Conservation (phyloP, 306 rosid species). For the Fragaria vesca region DNA sequence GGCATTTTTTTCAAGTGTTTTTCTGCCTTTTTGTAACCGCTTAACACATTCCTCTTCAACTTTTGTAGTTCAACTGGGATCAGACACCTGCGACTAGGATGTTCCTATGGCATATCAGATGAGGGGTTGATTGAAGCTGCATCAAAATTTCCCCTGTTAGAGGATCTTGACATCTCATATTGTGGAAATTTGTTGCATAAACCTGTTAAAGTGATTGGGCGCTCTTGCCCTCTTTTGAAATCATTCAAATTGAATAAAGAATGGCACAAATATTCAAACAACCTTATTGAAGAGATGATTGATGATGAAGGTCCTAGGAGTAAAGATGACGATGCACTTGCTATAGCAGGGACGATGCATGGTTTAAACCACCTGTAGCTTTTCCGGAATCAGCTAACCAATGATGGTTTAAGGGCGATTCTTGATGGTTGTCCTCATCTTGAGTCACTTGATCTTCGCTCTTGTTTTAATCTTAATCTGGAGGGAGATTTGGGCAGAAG, state of each 20-base stretch:
- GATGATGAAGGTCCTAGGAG: neutral
- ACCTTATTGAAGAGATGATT: neutral
- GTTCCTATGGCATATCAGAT: neutral
- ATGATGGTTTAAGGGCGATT: constrained; percentile 51
- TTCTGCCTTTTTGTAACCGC: neutral
- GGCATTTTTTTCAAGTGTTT: neutral
- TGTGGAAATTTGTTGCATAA: neutral
- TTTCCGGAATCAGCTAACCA: constrained; percentile 42
- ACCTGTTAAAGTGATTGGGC: neutral
- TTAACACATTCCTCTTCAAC: neutral
- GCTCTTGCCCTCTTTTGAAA: neutral
- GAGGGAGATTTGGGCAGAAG: constrained; percentile 30
- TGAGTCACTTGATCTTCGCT: constrained; percentile 53
- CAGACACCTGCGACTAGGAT: neutral
- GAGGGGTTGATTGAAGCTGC: neutral
- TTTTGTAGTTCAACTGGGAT: neutral
- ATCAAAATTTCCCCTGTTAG: neutral
- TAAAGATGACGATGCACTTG: constrained; percentile 42
- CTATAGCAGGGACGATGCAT: constrained; percentile 51
- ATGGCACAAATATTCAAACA: neutral
- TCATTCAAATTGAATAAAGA: neutral
- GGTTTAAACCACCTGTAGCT: constrained; percentile 50
- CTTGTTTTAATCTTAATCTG: constrained; percentile 41
- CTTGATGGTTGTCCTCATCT: constrained; percentile 51
- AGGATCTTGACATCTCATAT: neutral